phyloP scores from a whole-genome alignment of 2,329 filamentous ascomycete genomes.

The Hymenotorrendiella dingleyae region DNA sequence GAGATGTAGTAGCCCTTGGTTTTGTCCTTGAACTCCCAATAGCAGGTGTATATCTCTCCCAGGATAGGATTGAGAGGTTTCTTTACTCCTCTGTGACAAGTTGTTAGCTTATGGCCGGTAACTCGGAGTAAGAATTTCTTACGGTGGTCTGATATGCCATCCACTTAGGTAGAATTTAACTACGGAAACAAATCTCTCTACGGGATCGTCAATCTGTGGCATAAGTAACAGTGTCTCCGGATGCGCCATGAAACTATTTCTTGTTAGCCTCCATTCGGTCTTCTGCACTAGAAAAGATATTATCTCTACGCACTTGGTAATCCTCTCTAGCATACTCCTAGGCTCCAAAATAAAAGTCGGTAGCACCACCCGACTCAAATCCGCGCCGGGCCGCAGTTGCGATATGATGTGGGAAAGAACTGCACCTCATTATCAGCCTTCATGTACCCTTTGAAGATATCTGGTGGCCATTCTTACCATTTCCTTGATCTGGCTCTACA shows the following conservation, averaged over 20 bases:
- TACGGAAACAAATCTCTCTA: conserved; percentile 85
- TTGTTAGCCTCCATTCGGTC: conserved; percentile 16
- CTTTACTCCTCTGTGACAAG: conserved; percentile 72
- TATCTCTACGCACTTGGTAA: conserved; percentile 73
- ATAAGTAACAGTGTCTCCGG: conserved; percentile 91
- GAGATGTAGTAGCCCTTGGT: conserved; percentile 92
- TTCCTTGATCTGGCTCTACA: conserved; percentile 89
- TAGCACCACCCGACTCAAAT: conserved; percentile 87
- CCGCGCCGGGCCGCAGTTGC: conserved; percentile 89
- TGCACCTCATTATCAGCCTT: conserved; percentile 35
- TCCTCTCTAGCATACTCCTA: conserved; percentile 94
- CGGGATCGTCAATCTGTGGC: conserved; percentile 78
- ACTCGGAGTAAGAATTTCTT: conserved; percentile 35
- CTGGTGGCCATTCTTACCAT: conserved; percentile 53
- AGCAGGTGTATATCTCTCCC: conserved; percentile 90
- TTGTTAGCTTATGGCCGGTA: not conserved
- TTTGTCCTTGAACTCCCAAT: conserved; percentile 84
- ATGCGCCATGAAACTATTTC: conserved; percentile 91
- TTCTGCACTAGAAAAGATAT: not conserved
- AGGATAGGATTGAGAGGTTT: conserved; percentile 96
- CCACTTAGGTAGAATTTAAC: conserved; percentile 98
- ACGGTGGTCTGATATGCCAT: conserved; percentile 98
- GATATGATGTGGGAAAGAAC: conserved; percentile 97
- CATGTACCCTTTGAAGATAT: not conserved
- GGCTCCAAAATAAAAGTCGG: conserved; percentile 98